Conservation (phyloP, 805 yeast species). For the Sugiyamaella smithiae region DNA sequence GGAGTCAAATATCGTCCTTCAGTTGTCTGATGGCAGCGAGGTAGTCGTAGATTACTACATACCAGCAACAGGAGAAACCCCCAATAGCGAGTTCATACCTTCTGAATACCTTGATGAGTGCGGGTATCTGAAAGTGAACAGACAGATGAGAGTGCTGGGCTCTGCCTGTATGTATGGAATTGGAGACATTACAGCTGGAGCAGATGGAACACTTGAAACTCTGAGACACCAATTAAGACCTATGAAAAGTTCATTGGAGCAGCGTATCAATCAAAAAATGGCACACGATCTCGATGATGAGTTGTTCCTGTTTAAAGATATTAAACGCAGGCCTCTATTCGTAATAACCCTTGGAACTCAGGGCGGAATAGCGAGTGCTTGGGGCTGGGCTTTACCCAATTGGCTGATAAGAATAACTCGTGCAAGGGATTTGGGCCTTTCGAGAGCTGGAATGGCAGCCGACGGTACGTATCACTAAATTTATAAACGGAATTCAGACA, state of each 20-base stretch:
- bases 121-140: slow-evolving; percentile 19
- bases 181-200: slow-evolving; percentile 22
- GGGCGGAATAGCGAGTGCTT: neutral
- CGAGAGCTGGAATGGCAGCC: neutral
- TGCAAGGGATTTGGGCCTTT: neutral
- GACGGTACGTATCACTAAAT: neutral
- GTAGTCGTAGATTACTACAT: slow-evolving; percentile 18
- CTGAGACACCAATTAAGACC: neutral
- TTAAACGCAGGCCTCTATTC: neutral
- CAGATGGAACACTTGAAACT: slow-evolving; percentile 8
- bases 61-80: slow-evolving; percentile 19
- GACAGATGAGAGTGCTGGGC: slow-evolving; percentile 18
- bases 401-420: neutral
- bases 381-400: neutral
- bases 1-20: slow-evolving; percentile 10
- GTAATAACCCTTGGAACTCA: neutral
- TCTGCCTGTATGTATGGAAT: slow-evolving; percentile 16
- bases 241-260: neutral
- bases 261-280: neutral
- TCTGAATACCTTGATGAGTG: slow-evolving; percentile 12
- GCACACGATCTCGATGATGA: neutral
- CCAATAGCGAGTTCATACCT: slow-evolving; percentile 21
- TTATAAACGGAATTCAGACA: too few relatives aligned
- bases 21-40: slow-evolving; percentile 19
- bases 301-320: neutral